Percentiles rank a stretch among this genome's conserved stretches.
phyloP scores from a whole-genome alignment of 768 basidiomycete genomes.

The Hypsizygus marmoreus region DNA sequence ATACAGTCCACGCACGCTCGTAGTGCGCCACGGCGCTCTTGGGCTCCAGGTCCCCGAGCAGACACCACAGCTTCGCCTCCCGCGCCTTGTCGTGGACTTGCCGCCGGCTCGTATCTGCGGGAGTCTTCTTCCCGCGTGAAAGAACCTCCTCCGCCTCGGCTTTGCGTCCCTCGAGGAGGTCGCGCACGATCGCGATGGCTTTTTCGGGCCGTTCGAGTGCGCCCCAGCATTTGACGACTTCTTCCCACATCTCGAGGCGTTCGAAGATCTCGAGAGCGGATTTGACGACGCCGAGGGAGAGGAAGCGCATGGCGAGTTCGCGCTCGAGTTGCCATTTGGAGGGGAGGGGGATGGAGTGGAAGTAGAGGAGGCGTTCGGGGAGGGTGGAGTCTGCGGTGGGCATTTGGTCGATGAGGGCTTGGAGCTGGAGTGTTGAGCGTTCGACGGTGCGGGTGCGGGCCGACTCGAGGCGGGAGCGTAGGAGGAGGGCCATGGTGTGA shows the following conservation, averaged over 20 bases:
- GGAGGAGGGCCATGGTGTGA: conserved; percentile 93
- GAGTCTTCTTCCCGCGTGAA: conserved; percentile 54
- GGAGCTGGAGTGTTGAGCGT: conserved; percentile 87
- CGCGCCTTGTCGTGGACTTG: conserved; percentile 60
- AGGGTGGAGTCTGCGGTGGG: conserved; percentile 78
- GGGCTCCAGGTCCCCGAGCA: conserved; percentile 89
- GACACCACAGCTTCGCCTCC: conserved; percentile 92
- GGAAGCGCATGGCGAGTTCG: conserved; percentile 83
- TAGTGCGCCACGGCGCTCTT: conserved; percentile 74
- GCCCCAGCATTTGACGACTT: conserved; percentile 87
- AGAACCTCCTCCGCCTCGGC: conserved; percentile 80
- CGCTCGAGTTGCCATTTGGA: conserved; percentile 92
- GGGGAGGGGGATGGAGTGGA: conserved; percentile 82
- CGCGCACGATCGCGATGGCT: conserved; percentile 79
- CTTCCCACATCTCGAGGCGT: conserved; percentile 98
- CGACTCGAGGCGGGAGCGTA: conserved; percentile 90
- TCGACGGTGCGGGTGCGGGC: conserved; percentile 90
- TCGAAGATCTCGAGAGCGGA: conserved; percentile 94
- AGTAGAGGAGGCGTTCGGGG: conserved; percentile 74
- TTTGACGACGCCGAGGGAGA: conserved; percentile 83
- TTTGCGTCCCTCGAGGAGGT: conserved; percentile 81
- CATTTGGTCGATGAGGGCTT: conserved; percentile 97
- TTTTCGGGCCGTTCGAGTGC: conserved; percentile 77
- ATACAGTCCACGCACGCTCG: conserved; percentile 81
- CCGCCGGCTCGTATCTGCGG: conserved; percentile 42